Evolutionary conservation across 352 stramenopile genomes (phyloP).

Genomic region (Phytopythium boreale): DNA sequence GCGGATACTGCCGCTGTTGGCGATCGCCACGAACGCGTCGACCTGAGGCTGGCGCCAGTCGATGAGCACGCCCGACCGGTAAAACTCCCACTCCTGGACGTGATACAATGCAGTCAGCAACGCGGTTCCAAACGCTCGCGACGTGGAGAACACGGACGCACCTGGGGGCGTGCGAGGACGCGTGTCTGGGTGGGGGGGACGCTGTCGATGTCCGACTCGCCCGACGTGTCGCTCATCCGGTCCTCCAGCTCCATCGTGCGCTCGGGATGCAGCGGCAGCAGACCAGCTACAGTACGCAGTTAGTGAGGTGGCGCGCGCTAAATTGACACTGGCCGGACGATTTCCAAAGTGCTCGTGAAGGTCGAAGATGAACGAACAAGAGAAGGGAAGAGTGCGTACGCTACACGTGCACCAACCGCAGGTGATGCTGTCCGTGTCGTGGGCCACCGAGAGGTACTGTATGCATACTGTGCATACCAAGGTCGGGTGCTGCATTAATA

Average conservation of each 20-base stretch:
- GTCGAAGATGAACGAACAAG: no score
- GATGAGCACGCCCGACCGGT: not conserved
- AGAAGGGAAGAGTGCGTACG: no score
- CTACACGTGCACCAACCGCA: no score
- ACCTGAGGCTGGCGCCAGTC: not conserved
- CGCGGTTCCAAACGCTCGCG: not conserved
- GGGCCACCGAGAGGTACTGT: no score
- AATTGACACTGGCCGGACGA: not conserved
- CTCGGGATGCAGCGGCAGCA: not conserved
- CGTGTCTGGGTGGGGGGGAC: no score
- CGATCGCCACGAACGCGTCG: constrained; percentile 5
- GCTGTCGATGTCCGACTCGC: constrained; percentile 4
- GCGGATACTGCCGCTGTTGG: constrained; percentile 1
- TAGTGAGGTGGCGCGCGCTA: not conserved
- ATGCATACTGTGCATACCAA: no score
- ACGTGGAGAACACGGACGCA: not conserved
- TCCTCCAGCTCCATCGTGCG: not conserved
- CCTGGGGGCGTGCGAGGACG: not conserved
- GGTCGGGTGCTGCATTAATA: no score
- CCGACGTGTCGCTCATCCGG: not conserved
- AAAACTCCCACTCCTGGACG: not conserved
- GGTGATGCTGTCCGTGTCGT: no score
- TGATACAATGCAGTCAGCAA: not conserved
- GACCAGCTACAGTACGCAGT: not conserved
- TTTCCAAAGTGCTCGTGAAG: not conserved